Evolutionary conservation across 305 asterid species (phyloP), one percentile per base, ranked within the genome.

Genomic region (Coffea humblotiana): DNA sequence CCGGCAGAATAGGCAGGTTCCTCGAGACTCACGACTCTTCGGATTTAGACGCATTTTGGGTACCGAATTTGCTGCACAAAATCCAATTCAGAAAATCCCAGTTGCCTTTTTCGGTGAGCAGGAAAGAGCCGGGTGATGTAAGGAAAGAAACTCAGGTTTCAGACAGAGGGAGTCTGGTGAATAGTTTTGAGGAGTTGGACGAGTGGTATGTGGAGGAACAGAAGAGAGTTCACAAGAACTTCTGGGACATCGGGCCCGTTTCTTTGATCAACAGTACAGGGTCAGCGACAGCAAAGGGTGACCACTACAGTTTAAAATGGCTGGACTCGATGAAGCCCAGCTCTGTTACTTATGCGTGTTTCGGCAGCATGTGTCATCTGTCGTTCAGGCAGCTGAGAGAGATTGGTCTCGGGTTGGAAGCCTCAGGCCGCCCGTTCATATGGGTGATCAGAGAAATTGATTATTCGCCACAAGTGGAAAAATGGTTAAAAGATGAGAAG

Each of bases 181-280:
- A 88, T n/a, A 88, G 78, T 48, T 89, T 86, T 4, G 85, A 83
- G 71, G 92, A 86, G 56, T 60, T 90, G 77, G 94, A 90, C 75
- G 60, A 75, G 0, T 81, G 80, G 75, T 89, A 88, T 10, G 85
- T 84, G 4, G 83, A 79, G 11, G 82, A 75, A 5, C 84, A 79
- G 63, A 72, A 64, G 52, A 79, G 72, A 43, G 78, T 66, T 9
- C 68, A 70, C 10, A 81, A 82, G 9, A 84, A 75, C 14, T 70
- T 87, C 8, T 90, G 88, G 88, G 88, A 89, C 81, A 70, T 88
- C 14, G 94, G 92, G 11, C 92, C 91, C 0, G 88, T 88, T 15
- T 88, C 90, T 4, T 27, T 86, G 16, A 65, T 74, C 74, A 88
- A 88, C 74, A 78, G 66, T 47, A 61, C 74, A 1, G 19, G 25